Percentiles rank a stretch among this genome's conserved stretches.
These are phyloP conservation scores for Tephrocybe sp. DNA, from an alignment of 768 basidiomycete genomes.

Conservation along the genomic window DNA sequence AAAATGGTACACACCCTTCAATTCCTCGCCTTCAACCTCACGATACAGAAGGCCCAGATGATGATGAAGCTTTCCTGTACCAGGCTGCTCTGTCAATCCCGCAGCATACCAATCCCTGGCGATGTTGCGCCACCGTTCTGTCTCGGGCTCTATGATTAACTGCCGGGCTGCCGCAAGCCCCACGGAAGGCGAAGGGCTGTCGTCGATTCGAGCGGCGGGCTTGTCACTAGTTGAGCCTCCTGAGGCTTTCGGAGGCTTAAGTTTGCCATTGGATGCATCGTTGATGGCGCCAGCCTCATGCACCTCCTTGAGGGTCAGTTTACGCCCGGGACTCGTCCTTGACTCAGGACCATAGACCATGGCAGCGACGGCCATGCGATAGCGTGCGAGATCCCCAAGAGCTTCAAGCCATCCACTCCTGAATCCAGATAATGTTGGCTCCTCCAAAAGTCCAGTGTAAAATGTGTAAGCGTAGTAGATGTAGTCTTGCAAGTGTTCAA, in stretches of 20 bases:
- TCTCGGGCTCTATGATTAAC: slow-evolving; percentile 86
- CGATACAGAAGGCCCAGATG: slow-evolving; percentile 86
- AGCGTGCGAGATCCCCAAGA: slow-evolving; percentile 92
- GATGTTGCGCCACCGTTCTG: slow-evolving; percentile 87
- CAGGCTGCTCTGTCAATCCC: slow-evolving; percentile 86
- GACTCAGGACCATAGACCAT: slow-evolving; percentile 57
- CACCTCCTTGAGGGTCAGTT: slow-evolving; percentile 56
- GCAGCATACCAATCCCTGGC: slow-evolving; percentile 92
- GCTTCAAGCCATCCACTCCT: slow-evolving; percentile 92
- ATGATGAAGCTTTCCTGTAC: slow-evolving; percentile 93
- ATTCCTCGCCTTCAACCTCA: slow-evolving; percentile 79
- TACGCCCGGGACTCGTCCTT: slow-evolving; percentile 24
- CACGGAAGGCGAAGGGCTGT: slow-evolving; percentile 72
- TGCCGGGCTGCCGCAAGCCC: slow-evolving; percentile 80
- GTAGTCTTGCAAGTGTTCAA: slow-evolving; percentile 92
- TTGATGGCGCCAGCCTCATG: slow-evolving; percentile 38
- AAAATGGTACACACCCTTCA: slow-evolving; percentile 89
- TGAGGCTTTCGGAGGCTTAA: slow-evolving; percentile 5
- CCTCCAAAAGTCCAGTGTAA: slow-evolving; percentile 87
- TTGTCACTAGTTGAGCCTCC: slow-evolving; percentile 42
- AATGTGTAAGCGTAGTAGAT: slow-evolving; percentile 95
- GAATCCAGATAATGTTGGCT: slow-evolving; percentile 66
- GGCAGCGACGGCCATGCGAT: slow-evolving; percentile 93
- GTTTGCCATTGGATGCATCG: slow-evolving; percentile 11
- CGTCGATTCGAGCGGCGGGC: slow-evolving; percentile 56